Evolutionary conservation across 345 rosid species (phyloP), one percentile per base, ranked within the genome.

Genomic region (Clausena lansium): DNA sequence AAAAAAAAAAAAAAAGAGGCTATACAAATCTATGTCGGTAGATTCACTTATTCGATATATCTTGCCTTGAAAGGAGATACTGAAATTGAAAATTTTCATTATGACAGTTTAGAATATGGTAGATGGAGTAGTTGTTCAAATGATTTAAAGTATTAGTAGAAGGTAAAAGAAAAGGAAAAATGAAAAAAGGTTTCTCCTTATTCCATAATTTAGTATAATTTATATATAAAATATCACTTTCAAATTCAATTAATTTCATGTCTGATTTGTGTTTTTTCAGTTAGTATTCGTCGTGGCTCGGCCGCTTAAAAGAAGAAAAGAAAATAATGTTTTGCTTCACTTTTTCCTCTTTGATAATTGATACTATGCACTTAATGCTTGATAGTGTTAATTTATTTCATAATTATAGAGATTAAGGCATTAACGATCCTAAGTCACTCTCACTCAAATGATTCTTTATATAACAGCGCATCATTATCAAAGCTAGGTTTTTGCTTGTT

Each of bases 61-160:
- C 77, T 75, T 63, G 77, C 70, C 70, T 47, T 75, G 10, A 30
- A 75, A 75, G 62, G 47, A 75, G 70, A 5, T 32, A 11, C 63
- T 75, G 39, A 47, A 45, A 45, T 75, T 75, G 39, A 47, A 45
- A 45, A 13, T 39, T 74, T 20, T 25, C 20, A 30, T 63, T 10
- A 60, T 27, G 33, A 73, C n/a, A 9, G 41, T 61, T 41, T 19
- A 74, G 25, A 32, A n/a, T n/a, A 27, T 64, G 71, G 70, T 30
- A 3, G 70, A 75, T 64, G 62, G 30, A 28, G 35, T 50, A 9
- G 70, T 75, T 75, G 24, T 32, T 64, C 25, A 47, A 75, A 75
- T 33, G 78, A 64, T 64, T 75, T 45, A 20, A 20, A 33, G 61
- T 0, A 20, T 13, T 75, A 32, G 45, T 75, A 17, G 33, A 19